Evolutionary conservation across 345 rosid genomes (phyloP).

Genomic region (Eucalyptus curtisii): DNA sequence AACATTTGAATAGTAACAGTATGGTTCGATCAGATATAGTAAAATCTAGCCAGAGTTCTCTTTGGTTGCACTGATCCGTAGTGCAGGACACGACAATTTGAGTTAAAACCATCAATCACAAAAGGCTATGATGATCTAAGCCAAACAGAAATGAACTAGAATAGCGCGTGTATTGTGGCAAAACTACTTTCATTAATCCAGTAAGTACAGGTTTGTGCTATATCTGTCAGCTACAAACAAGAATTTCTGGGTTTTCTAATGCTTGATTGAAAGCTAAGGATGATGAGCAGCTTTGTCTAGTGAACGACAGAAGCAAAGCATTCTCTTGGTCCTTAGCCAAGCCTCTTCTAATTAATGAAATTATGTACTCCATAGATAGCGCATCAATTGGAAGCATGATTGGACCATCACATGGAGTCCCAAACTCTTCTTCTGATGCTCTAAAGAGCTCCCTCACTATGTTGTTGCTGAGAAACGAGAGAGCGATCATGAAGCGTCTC

Average conservation of each 20-base stretch:
- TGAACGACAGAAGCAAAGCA: background rate
- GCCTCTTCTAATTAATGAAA: background rate
- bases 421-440: background rate
- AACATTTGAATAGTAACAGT: background rate
- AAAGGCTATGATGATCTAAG: background rate
- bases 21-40: background rate
- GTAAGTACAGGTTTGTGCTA: background rate
- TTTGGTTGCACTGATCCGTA: background rate
- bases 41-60: background rate
- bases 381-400: background rate
- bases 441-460: background rate
- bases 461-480: background rate
- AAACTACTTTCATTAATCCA: background rate
- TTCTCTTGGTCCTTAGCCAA: slow-evolving; percentile 12
- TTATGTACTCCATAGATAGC: slow-evolving; percentile 4
- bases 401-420: background rate
- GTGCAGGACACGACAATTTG: background rate
- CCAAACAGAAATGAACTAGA: background rate
- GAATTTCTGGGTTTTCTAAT: background rate
- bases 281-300: background rate
- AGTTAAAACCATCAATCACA: background rate
- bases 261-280: background rate
- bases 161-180: background rate
- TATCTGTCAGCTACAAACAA: background rate
- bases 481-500: background rate